Conservation (phyloP, 2,329 filamentous ascomycete species). For the Mycosphaerelloides madeirae region DNA sequence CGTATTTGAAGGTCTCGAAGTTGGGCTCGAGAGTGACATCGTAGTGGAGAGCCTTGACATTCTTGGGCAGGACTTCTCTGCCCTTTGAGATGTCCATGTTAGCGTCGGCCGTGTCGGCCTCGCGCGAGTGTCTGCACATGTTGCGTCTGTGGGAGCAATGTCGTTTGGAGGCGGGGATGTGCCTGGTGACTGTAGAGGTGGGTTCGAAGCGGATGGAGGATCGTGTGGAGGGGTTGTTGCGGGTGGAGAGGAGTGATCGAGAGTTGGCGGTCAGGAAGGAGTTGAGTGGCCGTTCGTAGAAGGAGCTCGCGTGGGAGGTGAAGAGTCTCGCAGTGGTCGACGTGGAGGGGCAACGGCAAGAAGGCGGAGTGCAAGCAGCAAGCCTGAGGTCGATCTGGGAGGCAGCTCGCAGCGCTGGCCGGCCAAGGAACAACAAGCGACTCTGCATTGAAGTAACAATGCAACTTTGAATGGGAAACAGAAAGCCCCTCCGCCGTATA, state of each 20-base stretch:
- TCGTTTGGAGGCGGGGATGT: slow-evolving; percentile 33
- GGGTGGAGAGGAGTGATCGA: not conserved
- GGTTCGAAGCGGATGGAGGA: not conserved
- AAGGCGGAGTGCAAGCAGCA: not conserved
- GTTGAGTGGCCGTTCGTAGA: not conserved
- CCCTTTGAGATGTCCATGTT: slow-evolving; percentile 58
- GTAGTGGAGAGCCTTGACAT: slow-evolving; percentile 90
- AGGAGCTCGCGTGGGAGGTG: not conserved
- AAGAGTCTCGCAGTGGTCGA: not conserved
- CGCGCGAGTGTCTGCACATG: slow-evolving; percentile 64
- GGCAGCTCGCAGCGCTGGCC: too few relatives aligned
- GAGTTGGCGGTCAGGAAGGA: slow-evolving; percentile 2
- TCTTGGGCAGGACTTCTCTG: slow-evolving; percentile 82
- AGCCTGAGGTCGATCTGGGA: too few relatives aligned
- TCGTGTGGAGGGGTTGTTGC: slow-evolving; percentile 1
- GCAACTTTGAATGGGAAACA: too few relatives aligned
- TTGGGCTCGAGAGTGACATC: slow-evolving; percentile 87
- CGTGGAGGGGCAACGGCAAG: not conserved
- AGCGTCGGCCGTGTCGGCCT: slow-evolving; percentile 51
- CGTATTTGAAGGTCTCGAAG: slow-evolving; percentile 80
- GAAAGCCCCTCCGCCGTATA: too few relatives aligned
- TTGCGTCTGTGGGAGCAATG: slow-evolving; percentile 69
- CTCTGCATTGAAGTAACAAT: too few relatives aligned
- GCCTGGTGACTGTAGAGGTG: slow-evolving; percentile 1
- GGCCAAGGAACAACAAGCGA: too few relatives aligned